Evolutionary conservation across 202 grass and related monocot genomes (phyloP), one percentile per base, ranked within the genome.

Genomic region (Panicum virgatum): DNA sequence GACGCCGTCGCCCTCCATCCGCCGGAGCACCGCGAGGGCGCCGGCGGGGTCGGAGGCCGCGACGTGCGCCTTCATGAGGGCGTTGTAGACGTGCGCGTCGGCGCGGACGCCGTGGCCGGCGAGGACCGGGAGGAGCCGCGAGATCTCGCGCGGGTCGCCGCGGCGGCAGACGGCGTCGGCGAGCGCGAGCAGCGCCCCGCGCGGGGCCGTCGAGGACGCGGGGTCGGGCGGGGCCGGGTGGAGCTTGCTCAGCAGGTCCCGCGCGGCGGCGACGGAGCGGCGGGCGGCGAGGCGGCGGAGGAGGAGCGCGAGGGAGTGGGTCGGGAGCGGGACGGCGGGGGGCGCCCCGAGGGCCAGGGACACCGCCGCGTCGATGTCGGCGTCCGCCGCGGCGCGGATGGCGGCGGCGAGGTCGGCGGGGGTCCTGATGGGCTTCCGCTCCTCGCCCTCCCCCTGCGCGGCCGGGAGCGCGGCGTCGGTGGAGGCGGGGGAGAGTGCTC

Each of bases 21-120:
- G 64, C 62, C 90, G 94, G 68, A 93, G 73, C 8, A 96, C 92
- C 1, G 78, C 60, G 80, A 98, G 88, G 23, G 89, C 70, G 5
- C 87, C 92, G 18, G 47, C 87, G 29, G 76, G 79, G 56, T 98
- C 88, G 32, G 87, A 82, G 1, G 87, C 77, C 38, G 83, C 87
- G 82, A 86, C 89, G 86, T 93, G 85, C 6, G 80, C 92, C 83
- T 98, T 98, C 92, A 93, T 93, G 34, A 96, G 92, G 7, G 93
- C 75, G 77, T 96, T 98, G 87, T 98, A 98, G 25, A 98, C 3
- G 84, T 90, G 85, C 5, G 90, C 87, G 65, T 98, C 92, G 9
- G 89, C 90, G 66, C 81, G 85, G 74, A 98, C 88, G 44, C 90
- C 92, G 53, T 87, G 86, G 64, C 86, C 77, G 4, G 83, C 58